Conservation (phyloP, 2,329 filamentous ascomycete genomes). For the Teratosphaeria zuluensis region DNA sequence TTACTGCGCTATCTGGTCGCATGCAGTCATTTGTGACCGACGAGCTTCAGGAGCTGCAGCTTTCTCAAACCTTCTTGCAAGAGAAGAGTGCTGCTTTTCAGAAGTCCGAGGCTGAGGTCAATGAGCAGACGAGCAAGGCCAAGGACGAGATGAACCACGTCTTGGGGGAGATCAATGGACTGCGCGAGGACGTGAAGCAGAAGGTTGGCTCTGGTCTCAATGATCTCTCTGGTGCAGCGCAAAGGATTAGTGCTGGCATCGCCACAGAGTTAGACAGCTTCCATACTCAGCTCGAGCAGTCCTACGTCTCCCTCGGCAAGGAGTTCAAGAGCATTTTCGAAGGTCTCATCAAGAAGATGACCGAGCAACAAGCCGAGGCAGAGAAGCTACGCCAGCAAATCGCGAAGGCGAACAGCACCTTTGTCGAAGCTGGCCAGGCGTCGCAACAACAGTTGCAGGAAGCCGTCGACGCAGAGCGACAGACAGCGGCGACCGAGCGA, state of each 20-base stretch:
- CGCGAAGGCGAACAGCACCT: slow-evolving; percentile 56
- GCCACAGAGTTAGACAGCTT: slow-evolving; percentile 77
- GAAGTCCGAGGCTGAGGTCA: slow-evolving; percentile 57
- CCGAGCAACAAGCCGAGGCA: slow-evolving; percentile 66
- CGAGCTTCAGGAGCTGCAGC: slow-evolving; percentile 62
- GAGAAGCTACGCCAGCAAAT: slow-evolving; percentile 64
- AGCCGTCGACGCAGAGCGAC: slow-evolving; percentile 65
- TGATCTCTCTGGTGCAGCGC: slow-evolving; percentile 71
- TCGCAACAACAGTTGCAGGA: slow-evolving; percentile 59
- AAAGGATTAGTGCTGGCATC: slow-evolving; percentile 82
- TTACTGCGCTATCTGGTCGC: slow-evolving; percentile 56
- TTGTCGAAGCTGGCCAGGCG: slow-evolving; percentile 57
- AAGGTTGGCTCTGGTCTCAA: slow-evolving; percentile 77
- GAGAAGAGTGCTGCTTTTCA: slow-evolving; percentile 60
- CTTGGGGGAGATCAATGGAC: slow-evolving; percentile 80
- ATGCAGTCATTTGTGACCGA: slow-evolving; percentile 69
- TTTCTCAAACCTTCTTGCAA: slow-evolving; percentile 61
- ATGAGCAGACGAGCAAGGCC: slow-evolving; percentile 57
- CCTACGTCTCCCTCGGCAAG: slow-evolving; percentile 71
- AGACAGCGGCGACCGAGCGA: slow-evolving; percentile 62
- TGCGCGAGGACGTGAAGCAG: slow-evolving; percentile 78
- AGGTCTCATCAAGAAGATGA: slow-evolving; percentile 63
- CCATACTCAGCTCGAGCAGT: slow-evolving; percentile 72
- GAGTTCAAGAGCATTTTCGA: slow-evolving; percentile 85
- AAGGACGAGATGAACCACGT: slow-evolving; percentile 85